Percentiles rank a stretch among this genome's conserved stretches.
Evolutionary conservation across 2,329 filamentous ascomycete species (phyloP).

Genomic region (Penicillium capsulatum): DNA sequence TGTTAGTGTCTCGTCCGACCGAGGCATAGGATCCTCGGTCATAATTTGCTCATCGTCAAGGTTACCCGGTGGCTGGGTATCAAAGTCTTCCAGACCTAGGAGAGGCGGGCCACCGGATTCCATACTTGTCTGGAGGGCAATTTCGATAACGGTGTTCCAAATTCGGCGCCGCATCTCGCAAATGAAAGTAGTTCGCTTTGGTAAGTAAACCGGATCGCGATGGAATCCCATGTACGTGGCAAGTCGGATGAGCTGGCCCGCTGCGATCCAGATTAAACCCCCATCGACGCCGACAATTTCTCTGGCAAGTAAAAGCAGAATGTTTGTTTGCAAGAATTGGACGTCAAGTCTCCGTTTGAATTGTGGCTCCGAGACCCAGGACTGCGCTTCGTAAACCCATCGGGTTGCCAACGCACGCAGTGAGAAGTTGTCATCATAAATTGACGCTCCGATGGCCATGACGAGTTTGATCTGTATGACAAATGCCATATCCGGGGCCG

Average conservation of each 20-base stretch:
- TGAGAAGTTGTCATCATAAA: constrained; percentile 51
- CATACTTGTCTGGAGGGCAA: constrained; percentile 37
- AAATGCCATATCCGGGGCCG: constrained; percentile 41
- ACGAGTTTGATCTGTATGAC: constrained; percentile 56
- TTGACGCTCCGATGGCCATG: constrained; percentile 53
- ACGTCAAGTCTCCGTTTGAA: constrained; percentile 52
- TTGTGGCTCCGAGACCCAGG: constrained; percentile 52
- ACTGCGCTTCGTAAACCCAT: constrained; percentile 57
- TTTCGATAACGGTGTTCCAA: constrained; percentile 35
- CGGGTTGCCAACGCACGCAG: constrained; percentile 47
- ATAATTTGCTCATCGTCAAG: constrained; percentile 41
- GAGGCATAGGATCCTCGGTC: constrained; percentile 23
- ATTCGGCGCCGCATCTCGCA: constrained; percentile 29
- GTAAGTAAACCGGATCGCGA: constrained; percentile 35
- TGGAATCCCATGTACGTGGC: constrained; percentile 43
- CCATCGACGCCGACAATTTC: constrained; percentile 34
- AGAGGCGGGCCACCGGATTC: constrained; percentile 35
- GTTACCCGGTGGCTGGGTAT: constrained; percentile 37
- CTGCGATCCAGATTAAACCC: constrained; percentile 37
- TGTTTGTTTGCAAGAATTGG: constrained; percentile 47
- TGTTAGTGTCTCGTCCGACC: constrained; percentile 29
- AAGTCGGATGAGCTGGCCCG: constrained; percentile 36
- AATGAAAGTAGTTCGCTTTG: constrained; percentile 17
- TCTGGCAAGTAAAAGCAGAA: constrained; percentile 38
- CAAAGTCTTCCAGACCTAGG: constrained; percentile 35